A percentile compares a stretch with the other conserved stretches of the same genome.
These are phyloP conservation scores for Amylocarpus encephaloides DNA, from an alignment of 2,329 filamentous ascomycete species.

Conservation along the genomic window DNA sequence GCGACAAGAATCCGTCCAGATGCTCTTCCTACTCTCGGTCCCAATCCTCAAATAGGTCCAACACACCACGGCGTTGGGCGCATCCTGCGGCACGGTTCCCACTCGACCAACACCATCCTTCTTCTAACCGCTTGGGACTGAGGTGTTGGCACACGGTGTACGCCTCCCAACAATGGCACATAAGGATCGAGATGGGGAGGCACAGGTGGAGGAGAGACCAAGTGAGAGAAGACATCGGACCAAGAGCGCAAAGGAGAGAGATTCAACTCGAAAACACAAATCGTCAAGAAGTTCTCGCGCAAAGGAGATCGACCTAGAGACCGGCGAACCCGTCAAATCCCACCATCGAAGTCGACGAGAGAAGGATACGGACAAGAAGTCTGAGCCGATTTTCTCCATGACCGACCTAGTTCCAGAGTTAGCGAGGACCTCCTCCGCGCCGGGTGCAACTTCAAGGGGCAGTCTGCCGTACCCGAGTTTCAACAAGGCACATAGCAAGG, in stretches of 20 bases:
- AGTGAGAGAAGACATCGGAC: conserved; percentile 26
- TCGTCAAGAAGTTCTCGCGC: conserved; percentile 27
- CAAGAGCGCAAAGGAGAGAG: conserved; percentile 30
- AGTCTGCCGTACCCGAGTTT: conserved; percentile 70
- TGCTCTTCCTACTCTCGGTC: not conserved
- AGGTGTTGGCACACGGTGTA: conserved; percentile 5
- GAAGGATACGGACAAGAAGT: conserved; percentile 16
- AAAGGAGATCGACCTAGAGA: conserved; percentile 28
- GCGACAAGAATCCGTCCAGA: too few species aligned
- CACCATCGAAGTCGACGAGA: conserved; percentile 27
- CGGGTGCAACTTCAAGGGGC: conserved; percentile 27
- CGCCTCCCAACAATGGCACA: conserved; percentile 19
- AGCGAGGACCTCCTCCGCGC: conserved; percentile 29
- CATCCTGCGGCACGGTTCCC: conserved; percentile 6
- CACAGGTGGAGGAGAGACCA: conserved; percentile 21
- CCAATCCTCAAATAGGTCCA: not conserved
- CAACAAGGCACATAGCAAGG: conserved; percentile 88
- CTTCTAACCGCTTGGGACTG: conserved; percentile 18
- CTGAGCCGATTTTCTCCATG: conserved; percentile 30
- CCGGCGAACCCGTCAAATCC: conserved; percentile 27
- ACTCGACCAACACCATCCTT: conserved; percentile 2
- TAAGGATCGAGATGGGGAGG: conserved; percentile 23
- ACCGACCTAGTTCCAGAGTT: conserved; percentile 47
- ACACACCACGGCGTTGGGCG: conserved; percentile 4
- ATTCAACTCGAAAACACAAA: conserved; percentile 30